phyloP scores from a whole-genome alignment of 257 asterid species.

The Solanum pennellii region DNA sequence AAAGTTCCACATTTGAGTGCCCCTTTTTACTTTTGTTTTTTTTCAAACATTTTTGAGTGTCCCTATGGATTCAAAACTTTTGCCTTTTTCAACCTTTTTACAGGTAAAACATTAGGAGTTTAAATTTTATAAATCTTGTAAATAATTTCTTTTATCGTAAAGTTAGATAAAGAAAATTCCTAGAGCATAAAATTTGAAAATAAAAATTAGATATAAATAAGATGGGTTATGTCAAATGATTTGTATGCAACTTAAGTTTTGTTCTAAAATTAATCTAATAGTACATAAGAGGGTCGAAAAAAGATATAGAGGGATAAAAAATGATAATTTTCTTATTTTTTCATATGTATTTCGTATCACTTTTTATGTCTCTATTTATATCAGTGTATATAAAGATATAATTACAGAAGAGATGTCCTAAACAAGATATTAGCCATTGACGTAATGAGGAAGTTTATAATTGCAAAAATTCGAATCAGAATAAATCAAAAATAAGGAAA shows the following conservation, averaged over 20 bases:
- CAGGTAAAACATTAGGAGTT: not conserved
- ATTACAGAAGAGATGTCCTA: not conserved
- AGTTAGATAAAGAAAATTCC: no score
- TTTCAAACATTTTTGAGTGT: not conserved
- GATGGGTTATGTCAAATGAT: not conserved
- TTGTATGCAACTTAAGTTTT: not conserved
- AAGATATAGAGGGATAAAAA: not conserved
- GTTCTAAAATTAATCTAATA: not conserved
- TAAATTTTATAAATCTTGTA: not conserved
- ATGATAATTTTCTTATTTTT: not conserved
- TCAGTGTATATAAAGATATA: no score
- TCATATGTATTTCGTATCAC: not conserved
- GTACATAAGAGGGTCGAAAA: not conserved
- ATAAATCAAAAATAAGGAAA: no score
- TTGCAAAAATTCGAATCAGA: no score
- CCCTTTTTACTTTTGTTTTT: not conserved
- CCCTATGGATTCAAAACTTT: no score
- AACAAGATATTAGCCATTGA: no score
- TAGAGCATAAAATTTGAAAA: no score
- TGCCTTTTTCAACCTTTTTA: not conserved
- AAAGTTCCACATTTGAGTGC: not conserved
- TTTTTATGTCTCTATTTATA: not conserved
- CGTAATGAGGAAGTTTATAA: fast-evolving
- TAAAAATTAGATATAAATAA: no score
- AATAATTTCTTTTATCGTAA: not conserved